Percentiles rank a stretch among this genome's conserved stretches.
Evolutionary conservation across 2,329 filamentous ascomycete genomes (phyloP).

Genomic region (Dothistroma septosporum): DNA sequence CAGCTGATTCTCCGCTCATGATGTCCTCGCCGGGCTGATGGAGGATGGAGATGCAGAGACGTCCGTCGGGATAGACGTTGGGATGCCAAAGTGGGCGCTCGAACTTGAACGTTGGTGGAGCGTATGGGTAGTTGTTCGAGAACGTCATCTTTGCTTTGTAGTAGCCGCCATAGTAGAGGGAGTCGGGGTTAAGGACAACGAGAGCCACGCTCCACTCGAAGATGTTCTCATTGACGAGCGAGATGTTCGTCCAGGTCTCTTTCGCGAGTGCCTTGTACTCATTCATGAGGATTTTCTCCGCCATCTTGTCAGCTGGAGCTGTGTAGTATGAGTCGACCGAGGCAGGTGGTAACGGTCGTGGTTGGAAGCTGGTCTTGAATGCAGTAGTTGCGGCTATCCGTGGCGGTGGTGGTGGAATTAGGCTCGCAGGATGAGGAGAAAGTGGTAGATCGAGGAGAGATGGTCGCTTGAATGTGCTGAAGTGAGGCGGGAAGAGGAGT

Average conservation of each 20-base stretch:
- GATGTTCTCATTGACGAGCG: slow-evolving; percentile 78
- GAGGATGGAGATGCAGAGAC: slow-evolving; percentile 93
- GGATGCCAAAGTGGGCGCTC: slow-evolving; percentile 77
- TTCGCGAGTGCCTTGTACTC: slow-evolving; percentile 78
- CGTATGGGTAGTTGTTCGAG: slow-evolving; percentile 81
- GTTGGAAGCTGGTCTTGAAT: neutral
- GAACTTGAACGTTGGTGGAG: slow-evolving; percentile 87
- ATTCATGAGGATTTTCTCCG: slow-evolving; percentile 81
- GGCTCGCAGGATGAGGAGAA: neutral
- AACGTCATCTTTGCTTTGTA: slow-evolving; percentile 90
- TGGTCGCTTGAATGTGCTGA: neutral
- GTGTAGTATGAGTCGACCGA: neutral
- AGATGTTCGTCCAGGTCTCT: slow-evolving; percentile 91
- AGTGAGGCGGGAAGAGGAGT: neutral
- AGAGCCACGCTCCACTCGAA: slow-evolving; percentile 84
- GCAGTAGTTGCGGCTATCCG: neutral
- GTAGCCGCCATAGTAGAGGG: slow-evolving; percentile 87
- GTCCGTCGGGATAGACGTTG: slow-evolving; percentile 87
- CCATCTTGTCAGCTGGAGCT: slow-evolving; percentile 38
- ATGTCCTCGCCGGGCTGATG: slow-evolving; percentile 88
- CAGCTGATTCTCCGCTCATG: slow-evolving; percentile 84
- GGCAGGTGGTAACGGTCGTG: neutral
- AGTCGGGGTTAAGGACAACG: slow-evolving; percentile 89
- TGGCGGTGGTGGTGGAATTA: neutral
- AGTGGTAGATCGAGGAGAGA: neutral